Percentiles rank a stretch among this genome's conserved stretches.
These are phyloP conservation scores for Penicillium paradoxum DNA, from an alignment of 495 filamentous ascomycete genomes.

Conservation along the genomic window DNA sequence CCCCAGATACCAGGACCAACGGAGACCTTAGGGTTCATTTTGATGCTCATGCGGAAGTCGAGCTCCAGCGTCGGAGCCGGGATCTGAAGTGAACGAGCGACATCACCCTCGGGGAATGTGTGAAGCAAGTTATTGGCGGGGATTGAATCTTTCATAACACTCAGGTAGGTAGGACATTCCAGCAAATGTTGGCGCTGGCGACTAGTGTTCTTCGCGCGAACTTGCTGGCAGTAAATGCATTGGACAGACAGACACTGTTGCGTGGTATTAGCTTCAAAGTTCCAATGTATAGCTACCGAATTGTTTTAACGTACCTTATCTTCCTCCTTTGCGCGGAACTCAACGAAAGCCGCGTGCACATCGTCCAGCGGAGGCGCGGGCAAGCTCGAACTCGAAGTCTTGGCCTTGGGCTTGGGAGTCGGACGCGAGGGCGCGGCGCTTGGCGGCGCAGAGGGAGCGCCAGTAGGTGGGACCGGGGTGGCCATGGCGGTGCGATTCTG, in stretches of 20 bases:
- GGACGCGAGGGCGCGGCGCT: constrained; percentile 30
- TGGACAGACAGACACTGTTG: constrained; percentile 51
- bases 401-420: constrained; percentile 43
- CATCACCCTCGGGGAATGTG: constrained; percentile 52
- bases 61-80: constrained; percentile 53
- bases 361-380: constrained; percentile 48
- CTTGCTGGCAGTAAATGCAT: constrained; percentile 55
- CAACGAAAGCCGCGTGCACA: constrained; percentile 52
- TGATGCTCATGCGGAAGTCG: constrained; percentile 60
- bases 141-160: constrained; percentile 54
- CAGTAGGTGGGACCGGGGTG: constrained; percentile 32
- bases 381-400: constrained; percentile 34
- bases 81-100: constrained; percentile 48
- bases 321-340: constrained; percentile 55
- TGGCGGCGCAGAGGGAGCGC: constrained; percentile 26
- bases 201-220: constrained; percentile 54
- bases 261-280: constrained; percentile 3
- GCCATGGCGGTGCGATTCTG: constrained; percentile 37
- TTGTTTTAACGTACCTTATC: constrained; percentile 42
- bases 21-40: constrained; percentile 52
- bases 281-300: background rate
- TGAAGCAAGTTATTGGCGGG: constrained; percentile 54
- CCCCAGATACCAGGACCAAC: constrained; percentile 52
- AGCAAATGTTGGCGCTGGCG: constrained; percentile 52
- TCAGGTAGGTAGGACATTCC: constrained; percentile 52